Base-by-base conservation (phyloP, 257 asterid species). In the Henckelia pumila region DNA sequence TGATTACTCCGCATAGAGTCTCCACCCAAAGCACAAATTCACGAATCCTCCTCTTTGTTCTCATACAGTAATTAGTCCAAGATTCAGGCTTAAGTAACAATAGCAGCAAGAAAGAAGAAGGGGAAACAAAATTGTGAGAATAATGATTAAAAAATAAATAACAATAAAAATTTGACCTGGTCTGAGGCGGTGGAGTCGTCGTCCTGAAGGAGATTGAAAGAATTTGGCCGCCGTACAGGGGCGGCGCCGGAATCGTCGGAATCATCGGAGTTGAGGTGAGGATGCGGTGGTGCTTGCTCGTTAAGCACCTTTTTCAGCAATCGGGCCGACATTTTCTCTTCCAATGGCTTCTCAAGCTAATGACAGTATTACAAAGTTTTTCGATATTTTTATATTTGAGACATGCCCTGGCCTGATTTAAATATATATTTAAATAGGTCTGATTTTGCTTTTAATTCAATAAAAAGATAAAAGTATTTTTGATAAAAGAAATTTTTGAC, bases 121-220 rank as follows among this genome's bases (percentile, higher is more conserved):
- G n/a, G 30, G 63, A 67, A 20, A 47, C 35, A 44, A 14, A 44
- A 44, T 14, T 44, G 19, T 13, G 19, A 44, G 49, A 14, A 44
- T 14, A 14, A 44, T 35, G 44, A 35, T 35, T n/a, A n/a, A n/a
- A n/a, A n/a, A n/a, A 13, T 6, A 44, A 14, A 44, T 8, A 9
- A 0, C 0, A 8, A 35, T 8, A 0, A 44, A 44, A 44, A 13
- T 3, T 11, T 44, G 30, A 88, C 95, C 89, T 81, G 78, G 52
- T 77, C 78, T 33, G 77, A 68, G 37, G 62, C 61, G 56, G 64
- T 20, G 16, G 55, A 63, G 11, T 59, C 56, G 35, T 55, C 82
- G 26, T 80, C 80, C 63, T 77, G 80, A 37, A 89, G 96, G 71
- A 89, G 88, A 78, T 83, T 83, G 71, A 89, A 89, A 1, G 75